Percentiles rank a stretch among this genome's conserved stretches.
phyloP scores from a whole-genome alignment of 2,329 filamentous ascomycete genomes.

The Fusarium agapanthi region DNA sequence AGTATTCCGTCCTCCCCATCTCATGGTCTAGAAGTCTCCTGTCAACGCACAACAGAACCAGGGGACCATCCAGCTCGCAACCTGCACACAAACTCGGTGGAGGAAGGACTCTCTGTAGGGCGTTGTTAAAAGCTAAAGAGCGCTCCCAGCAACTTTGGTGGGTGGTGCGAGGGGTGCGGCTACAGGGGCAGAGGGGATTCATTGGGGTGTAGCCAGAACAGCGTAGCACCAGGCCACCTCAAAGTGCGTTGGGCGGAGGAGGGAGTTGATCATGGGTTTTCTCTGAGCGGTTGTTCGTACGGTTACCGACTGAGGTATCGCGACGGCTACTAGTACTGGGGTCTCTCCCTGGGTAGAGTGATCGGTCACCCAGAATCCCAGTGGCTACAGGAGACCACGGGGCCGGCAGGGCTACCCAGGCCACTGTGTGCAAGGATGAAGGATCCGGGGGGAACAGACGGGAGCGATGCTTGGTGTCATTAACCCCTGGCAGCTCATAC shows the following conservation, averaged over 20 bases:
- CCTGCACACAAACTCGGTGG: conserved; percentile 36
- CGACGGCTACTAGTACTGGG: conserved; percentile 17
- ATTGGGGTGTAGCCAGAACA: conserved; percentile 45
- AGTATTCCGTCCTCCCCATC: conserved; percentile 25
- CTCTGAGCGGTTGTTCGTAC: conserved; percentile 34
- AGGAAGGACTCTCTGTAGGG: conserved; percentile 34
- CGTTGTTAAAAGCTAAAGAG: conserved; percentile 21
- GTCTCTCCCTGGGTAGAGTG: conserved; percentile 23
- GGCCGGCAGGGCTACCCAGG: conserved; percentile 26
- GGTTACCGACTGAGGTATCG: conserved; percentile 2
- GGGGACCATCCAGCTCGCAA: conserved; percentile 38
- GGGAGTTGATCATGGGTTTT: conserved; percentile 39
- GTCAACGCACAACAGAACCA: conserved; percentile 40
- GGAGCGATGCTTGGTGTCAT: conserved; percentile 40
- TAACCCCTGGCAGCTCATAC: conserved; percentile 29
- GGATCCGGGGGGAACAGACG: conserved; percentile 28
- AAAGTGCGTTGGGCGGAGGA: conserved; percentile 33
- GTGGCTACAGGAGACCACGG: conserved; percentile 31
- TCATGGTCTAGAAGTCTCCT: conserved; percentile 28
- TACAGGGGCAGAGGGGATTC: conserved; percentile 24
- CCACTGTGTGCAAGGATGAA: conserved; percentile 29
- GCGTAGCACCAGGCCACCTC: conserved; percentile 44
- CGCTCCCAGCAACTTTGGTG: conserved; percentile 30
- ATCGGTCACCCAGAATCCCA: conserved; percentile 31
- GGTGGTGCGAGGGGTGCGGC: conserved; percentile 41